Conservation (phyloP, 371 early-diverging fungal species). For the Capniomyces stellatus region DNA sequence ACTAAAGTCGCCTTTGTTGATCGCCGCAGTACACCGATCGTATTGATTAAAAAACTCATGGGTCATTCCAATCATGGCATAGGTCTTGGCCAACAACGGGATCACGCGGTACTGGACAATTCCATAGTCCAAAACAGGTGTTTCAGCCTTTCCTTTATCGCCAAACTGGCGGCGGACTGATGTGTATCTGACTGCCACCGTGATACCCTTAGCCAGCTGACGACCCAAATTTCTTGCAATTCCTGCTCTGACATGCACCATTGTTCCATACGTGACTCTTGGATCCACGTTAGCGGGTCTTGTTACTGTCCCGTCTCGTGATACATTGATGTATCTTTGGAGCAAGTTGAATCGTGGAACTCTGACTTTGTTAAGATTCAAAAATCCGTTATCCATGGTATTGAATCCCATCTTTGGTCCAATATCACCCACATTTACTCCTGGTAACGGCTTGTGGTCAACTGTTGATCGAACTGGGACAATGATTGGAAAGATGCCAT, state of each 20-base stretch:
- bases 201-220: slow-evolving; percentile 33
- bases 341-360: slow-evolving; percentile 64
- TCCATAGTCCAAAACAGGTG: slow-evolving; percentile 56
- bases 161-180: slow-evolving; percentile 43
- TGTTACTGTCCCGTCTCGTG: slow-evolving; percentile 40
- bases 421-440: slow-evolving; percentile 77
- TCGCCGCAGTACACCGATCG: slow-evolving; percentile 31
- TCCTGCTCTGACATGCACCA: slow-evolving; percentile 50
- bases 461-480: slow-evolving; percentile 64
- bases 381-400: slow-evolving; percentile 69
- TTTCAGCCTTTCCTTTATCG: slow-evolving; percentile 28
- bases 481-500: slow-evolving; percentile 72
- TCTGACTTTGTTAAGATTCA: slow-evolving; percentile 54
- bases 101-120: slow-evolving; percentile 58
- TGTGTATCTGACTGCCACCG: slow-evolving; percentile 50
- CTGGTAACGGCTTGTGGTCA: slow-evolving; percentile 54
- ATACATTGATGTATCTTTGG: slow-evolving; percentile 56
- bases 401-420: slow-evolving; percentile 79
- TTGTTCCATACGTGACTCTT: slow-evolving; percentile 56
- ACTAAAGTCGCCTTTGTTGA: slow-evolving; percentile 25
- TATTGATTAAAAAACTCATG: slow-evolving; percentile 41
- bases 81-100: slow-evolving; percentile 47
- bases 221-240: slow-evolving; percentile 31
- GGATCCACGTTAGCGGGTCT: slow-evolving; percentile 40
- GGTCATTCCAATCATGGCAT: slow-evolving; percentile 51